These are phyloP conservation scores for Arthroderma sp. DNA, from an alignment of 2,329 filamentous ascomycete species.

Conservation along the genomic window DNA sequence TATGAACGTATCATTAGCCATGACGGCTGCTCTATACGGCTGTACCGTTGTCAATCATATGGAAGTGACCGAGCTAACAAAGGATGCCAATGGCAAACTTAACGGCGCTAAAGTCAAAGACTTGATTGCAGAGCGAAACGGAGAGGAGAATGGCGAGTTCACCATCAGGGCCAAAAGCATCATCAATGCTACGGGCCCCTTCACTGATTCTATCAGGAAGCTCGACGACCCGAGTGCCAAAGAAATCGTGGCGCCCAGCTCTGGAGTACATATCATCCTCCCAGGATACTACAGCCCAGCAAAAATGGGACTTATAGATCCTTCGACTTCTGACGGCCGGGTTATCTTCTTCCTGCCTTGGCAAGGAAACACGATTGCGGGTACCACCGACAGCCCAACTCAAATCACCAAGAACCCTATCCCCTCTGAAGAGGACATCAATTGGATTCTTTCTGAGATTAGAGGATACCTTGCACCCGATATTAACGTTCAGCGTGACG, in stretches of 20 bases:
- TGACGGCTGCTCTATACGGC: constrained; percentile 80
- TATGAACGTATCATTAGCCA: constrained; percentile 80
- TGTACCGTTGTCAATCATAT: constrained; percentile 72
- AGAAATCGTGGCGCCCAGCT: constrained; percentile 75
- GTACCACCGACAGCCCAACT: constrained; percentile 71
- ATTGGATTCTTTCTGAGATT: constrained; percentile 78
- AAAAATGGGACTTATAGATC: constrained; percentile 80
- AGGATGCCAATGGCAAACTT: constrained; percentile 59
- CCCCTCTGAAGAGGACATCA: constrained; percentile 70
- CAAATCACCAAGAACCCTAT: constrained; percentile 60
- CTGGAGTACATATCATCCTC: constrained; percentile 74
- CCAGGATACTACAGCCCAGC: constrained; percentile 76
- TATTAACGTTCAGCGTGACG: constrained; percentile 70
- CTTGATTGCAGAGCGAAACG: constrained; percentile 53
- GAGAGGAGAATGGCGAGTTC: constrained; percentile 51
- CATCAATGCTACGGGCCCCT: constrained; percentile 81
- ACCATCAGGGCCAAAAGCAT: constrained; percentile 65
- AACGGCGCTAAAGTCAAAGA: constrained; percentile 65
- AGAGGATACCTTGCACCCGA: constrained; percentile 70
- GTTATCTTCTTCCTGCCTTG: constrained; percentile 90
- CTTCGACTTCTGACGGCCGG: constrained; percentile 72
- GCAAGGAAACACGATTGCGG: constrained; percentile 86
- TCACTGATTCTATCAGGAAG: constrained; percentile 73
- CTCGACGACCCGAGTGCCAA: constrained; percentile 61
- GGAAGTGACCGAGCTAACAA: constrained; percentile 65